Evolutionary conservation across 2,329 filamentous ascomycete species (phyloP).

Genomic region (Cryphonectria parasitica): DNA sequence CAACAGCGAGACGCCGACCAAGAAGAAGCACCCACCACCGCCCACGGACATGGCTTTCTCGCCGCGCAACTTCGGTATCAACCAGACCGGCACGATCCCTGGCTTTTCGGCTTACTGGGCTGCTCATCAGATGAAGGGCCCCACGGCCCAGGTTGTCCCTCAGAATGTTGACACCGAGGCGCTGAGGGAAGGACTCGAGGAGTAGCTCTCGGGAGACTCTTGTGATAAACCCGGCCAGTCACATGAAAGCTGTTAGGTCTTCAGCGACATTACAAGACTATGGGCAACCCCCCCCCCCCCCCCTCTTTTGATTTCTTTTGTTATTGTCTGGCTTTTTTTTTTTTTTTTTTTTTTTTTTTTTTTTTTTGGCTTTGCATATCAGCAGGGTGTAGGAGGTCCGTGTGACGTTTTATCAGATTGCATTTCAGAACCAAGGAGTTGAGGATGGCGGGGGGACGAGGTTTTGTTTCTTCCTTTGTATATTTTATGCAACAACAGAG

Average conservation of each 20-base stretch:
- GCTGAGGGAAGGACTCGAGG: slow-evolving; percentile 61
- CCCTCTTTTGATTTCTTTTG: slow-evolving; percentile 15
- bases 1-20: slow-evolving; percentile 9
- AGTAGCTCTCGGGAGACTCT: slow-evolving; percentile 30
- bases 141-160: slow-evolving; percentile 61
- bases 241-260: background rate
- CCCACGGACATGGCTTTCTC: slow-evolving; percentile 24
- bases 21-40: slow-evolving; percentile 11
- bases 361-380: slow-evolving; percentile 14
- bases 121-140: slow-evolving; percentile 53
- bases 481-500: background rate
- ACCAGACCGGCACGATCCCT: slow-evolving; percentile 74
- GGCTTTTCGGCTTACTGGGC: slow-evolving; percentile 67
- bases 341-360: background rate
- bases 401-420: slow-evolving; percentile 4
- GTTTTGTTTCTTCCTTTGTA: background rate
- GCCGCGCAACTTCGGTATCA: slow-evolving; percentile 60
- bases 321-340: background rate
- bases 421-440: background rate
- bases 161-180: slow-evolving; percentile 63
- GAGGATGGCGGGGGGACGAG: too few species aligned
- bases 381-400: slow-evolving; percentile 1
- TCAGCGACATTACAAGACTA: background rate
- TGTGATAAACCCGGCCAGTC: too few species aligned
- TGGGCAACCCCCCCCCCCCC: too few species aligned